phyloP scores from a whole-genome alignment of 1,284 basidiomycete genomes.

The Fomitopsis schrenkii region DNA sequence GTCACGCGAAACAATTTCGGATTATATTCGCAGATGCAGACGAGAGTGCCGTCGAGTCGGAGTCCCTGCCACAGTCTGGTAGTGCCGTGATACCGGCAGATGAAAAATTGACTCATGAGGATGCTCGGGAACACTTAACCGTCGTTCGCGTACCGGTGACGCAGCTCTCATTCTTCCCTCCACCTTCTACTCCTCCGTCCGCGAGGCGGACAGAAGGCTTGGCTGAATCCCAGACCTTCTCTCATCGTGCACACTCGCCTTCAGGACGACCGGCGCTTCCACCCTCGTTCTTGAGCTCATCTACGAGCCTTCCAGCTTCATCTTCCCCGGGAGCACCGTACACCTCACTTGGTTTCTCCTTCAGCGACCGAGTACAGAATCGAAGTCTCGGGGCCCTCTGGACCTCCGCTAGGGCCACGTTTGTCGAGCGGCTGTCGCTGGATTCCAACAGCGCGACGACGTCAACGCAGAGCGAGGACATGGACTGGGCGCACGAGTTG shows the following conservation, averaged over 20 bases:
- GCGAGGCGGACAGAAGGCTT: background rate
- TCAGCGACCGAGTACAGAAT: slow-evolving; percentile 4
- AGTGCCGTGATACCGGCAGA: background rate
- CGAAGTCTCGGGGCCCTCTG: slow-evolving; percentile 15
- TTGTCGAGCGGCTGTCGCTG: slow-evolving; percentile 22
- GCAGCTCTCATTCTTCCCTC: slow-evolving; percentile 28
- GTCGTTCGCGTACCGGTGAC: slow-evolving; percentile 27
- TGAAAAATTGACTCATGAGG: background rate
- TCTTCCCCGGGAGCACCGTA: background rate
- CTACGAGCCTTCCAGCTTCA: slow-evolving; percentile 1
- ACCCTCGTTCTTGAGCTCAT: background rate
- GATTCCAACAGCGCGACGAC: slow-evolving; percentile 26
- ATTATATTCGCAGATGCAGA: slow-evolving; percentile 4
- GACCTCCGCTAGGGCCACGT: slow-evolving; percentile 11
- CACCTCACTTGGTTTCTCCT: background rate
- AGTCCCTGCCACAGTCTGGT: background rate
- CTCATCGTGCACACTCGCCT: background rate
- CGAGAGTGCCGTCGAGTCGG: background rate
- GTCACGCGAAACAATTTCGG: slow-evolving; percentile 26
- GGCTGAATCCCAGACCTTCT: background rate
- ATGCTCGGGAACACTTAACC: slow-evolving; percentile 11
- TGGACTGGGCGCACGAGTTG: slow-evolving; percentile 27
- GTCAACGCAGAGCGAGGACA: slow-evolving; percentile 27
- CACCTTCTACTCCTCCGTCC: slow-evolving; percentile 10
- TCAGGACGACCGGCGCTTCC: background rate